Evolutionary conservation across 805 yeast genomes (phyloP), one percentile per base, ranked within the genome.

Genomic region (Candida awuae): DNA sequence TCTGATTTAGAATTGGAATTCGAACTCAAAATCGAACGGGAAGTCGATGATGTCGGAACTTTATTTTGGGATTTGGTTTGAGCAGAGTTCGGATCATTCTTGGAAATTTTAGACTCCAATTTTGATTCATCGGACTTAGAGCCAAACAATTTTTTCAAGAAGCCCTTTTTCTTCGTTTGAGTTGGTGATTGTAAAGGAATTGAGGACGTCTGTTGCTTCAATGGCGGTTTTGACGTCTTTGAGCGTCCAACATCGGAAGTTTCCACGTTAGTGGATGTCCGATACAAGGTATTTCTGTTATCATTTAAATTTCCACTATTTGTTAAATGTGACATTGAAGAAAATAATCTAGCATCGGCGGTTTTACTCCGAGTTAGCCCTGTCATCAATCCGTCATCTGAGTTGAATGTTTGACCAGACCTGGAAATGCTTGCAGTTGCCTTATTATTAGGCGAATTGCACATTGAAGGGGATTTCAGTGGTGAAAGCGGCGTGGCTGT

Each of bases 211-310:
- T 13, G 15, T 22, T 8, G 8, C 23, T 3, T n/a, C 5, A 26
- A 38, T 32, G 35, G 14, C 32, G 31, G 22, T 16, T 27, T 32
- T 8, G n/a, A 14, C 6, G 20, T 21, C 20, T 18, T 40, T 3
- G 36, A 26, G 12, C 21, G 34, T 5, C 43, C 47, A 17, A 50
- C 34, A 22, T 43, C 44, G 0, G 50, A 36, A 5, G 49, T 39
- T 4, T 54, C 51, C 4, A 54, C 46, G 35, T 56, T 55, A 2
- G 65, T 60, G 9, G 59, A 44, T 4, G 62, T 53, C 40, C 59
- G 51, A 8, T 40, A 41, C 28, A 58, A 35, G 12, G 39, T 38
- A n/a, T n/a, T 32, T 26, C 23, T 32, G 8, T 8, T 36, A 32
- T 27, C 16, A 15, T 44, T 37, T n/a, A 37, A 32, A 19, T 28